phyloP scores from a whole-genome alignment of 2,329 filamentous ascomycete species.

The Monilinia laxa region DNA sequence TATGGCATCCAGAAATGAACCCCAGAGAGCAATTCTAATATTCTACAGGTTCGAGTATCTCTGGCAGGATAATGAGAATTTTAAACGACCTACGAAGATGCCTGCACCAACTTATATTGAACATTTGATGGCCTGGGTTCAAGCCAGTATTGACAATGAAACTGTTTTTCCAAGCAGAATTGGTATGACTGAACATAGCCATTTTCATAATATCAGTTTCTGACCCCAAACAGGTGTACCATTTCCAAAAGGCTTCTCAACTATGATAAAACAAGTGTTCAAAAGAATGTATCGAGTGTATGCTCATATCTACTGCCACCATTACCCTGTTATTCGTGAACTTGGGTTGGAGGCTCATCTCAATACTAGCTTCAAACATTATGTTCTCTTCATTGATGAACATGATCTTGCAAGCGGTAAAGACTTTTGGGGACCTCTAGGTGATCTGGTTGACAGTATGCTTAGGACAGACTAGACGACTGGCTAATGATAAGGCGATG shows the following conservation, averaged over 20 bases:
- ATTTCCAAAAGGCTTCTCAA: slow-evolving; percentile 89
- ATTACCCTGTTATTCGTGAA: slow-evolving; percentile 95
- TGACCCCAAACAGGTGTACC: slow-evolving; percentile 64
- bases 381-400: slow-evolving; percentile 97
- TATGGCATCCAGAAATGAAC: slow-evolving; percentile 46
- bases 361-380: slow-evolving; percentile 99
- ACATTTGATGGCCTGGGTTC: slow-evolving; percentile 96
- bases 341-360: slow-evolving; percentile 94
- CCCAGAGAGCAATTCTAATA: slow-evolving; percentile 18
- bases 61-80: slow-evolving; percentile 95
- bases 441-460: slow-evolving; percentile 97
- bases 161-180: slow-evolving; percentile 91
- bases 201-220: slow-evolving; percentile 30
- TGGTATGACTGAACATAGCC: slow-evolving; percentile 54
- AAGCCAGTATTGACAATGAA: slow-evolving; percentile 93
- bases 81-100: slow-evolving; percentile 97
- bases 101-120: slow-evolving; percentile 96
- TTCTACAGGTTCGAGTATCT: slow-evolving; percentile 85
- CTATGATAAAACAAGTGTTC: slow-evolving; percentile 91
- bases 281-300: slow-evolving; percentile 99
- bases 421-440: slow-evolving; percentile 95
- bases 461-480: slow-evolving; percentile 69
- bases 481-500: slow-evolving; percentile 27
- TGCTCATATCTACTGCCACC: slow-evolving; percentile 99
- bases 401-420: slow-evolving; percentile 88